Evolutionary conservation across 495 filamentous ascomycete genomes (phyloP).

Genomic region (Penicillium waksmanii): DNA sequence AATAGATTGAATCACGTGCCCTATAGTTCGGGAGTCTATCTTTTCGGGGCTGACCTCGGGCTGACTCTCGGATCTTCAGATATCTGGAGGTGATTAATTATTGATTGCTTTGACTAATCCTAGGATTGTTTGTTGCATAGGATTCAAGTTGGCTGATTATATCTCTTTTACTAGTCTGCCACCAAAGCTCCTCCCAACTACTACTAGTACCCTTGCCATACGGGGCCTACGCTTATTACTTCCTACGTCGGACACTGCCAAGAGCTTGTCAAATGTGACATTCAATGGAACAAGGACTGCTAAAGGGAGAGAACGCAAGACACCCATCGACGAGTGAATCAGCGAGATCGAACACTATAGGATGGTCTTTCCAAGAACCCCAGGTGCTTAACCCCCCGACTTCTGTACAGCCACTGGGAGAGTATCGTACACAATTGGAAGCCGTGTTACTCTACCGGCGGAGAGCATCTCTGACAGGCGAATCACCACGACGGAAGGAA

Average conservation of each 20-base stretch:
- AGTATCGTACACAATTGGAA: slow-evolving; percentile 48
- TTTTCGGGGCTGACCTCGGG: too few species aligned
- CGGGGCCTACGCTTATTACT: background rate
- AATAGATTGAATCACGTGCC: slow-evolving; percentile 34
- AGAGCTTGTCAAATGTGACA: background rate
- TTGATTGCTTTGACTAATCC: too few species aligned
- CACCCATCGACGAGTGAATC: background rate
- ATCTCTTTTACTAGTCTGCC: too few species aligned
- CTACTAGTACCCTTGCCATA: too few species aligned
- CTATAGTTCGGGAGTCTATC: background rate
- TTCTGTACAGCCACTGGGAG: slow-evolving; percentile 39
- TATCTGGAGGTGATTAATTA: background rate
- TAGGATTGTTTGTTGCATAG: too few species aligned
- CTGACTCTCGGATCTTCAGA: too few species aligned
- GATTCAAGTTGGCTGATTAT: too few species aligned
- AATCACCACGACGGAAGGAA: slow-evolving; percentile 54
- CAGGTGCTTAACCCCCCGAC: slow-evolving; percentile 17
- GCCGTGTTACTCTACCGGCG: slow-evolving; percentile 39
- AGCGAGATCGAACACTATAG: slow-evolving; percentile 19
- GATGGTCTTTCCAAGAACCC: slow-evolving; percentile 15
- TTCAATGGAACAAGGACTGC: slow-evolving; percentile 7
- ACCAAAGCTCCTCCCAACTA: too few species aligned
- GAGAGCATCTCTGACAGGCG: slow-evolving; percentile 48
- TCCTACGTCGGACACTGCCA: background rate
- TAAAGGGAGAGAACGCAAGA: slow-evolving; percentile 6